These are phyloP conservation scores for Corrigiola litoralis DNA, from an alignment of 179 eudicot genomes.

Conservation along the genomic window DNA sequence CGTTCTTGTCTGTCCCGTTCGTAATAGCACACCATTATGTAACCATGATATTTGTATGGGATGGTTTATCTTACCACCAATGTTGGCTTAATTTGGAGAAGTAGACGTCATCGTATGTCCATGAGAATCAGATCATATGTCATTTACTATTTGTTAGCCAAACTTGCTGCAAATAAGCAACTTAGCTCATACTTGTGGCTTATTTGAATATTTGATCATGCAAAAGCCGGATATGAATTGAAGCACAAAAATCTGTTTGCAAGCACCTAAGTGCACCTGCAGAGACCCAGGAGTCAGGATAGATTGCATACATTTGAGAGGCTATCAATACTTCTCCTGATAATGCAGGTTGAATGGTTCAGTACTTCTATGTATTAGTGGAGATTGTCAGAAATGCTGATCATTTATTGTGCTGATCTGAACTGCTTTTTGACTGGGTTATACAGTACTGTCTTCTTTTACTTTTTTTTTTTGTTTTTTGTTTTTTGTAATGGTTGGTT, in stretches of 20 bases:
- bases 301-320: background rate
- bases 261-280: too few species aligned
- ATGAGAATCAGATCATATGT: too few species aligned
- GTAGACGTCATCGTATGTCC: background rate
- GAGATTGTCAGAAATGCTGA: constrained; percentile 8
- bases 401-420: background rate
- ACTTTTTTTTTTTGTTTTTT: background rate
- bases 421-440: background rate
- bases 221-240: background rate
- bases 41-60: background rate
- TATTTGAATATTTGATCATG: background rate
- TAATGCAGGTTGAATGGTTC: background rate
- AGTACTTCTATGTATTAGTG: background rate
- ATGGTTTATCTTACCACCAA: background rate
- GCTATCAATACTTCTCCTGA: background rate
- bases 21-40: background rate
- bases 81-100: background rate
- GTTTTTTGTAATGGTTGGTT: background rate
- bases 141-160: background rate
- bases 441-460: background rate
- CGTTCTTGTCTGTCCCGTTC: background rate
- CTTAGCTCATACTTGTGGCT: background rate
- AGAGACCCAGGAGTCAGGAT: background rate
- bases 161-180: background rate
- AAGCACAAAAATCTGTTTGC: background rate